phyloP scores from a whole-genome alignment of 805 yeast genomes.

The Saccharomycopsis amapae region DNA sequence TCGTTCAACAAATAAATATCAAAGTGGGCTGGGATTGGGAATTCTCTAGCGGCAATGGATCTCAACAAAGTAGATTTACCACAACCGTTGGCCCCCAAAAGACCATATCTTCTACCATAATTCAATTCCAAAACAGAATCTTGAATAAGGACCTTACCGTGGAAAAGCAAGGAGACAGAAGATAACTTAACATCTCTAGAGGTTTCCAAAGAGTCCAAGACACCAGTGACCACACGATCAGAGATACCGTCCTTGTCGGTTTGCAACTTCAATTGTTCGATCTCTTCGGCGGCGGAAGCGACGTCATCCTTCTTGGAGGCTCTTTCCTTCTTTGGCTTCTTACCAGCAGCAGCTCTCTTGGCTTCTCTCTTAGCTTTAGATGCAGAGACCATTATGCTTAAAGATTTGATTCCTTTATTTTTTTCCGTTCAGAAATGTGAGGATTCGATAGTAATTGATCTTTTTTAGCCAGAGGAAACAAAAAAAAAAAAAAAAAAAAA shows the following conservation, averaged over 20 bases:
- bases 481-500: slow-evolving; percentile 3
- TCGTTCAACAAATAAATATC: slow-evolving; percentile 92
- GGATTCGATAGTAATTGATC: not conserved
- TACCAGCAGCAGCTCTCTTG: slow-evolving; percentile 83
- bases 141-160: slow-evolving; percentile 93
- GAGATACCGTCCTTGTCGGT: slow-evolving; percentile 90
- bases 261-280: slow-evolving; percentile 84
- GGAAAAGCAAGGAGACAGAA: slow-evolving; percentile 87
- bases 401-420: not conserved
- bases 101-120: slow-evolving; percentile 96
- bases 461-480: not conserved
- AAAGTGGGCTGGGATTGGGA: slow-evolving; percentile 85
- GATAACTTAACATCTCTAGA: slow-evolving; percentile 91
- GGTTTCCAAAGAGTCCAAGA: slow-evolving; percentile 77
- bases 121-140: slow-evolving; percentile 89
- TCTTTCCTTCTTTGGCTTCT: slow-evolving; percentile 52
- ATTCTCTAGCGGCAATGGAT: slow-evolving; percentile 93
- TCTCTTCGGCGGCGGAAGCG: slow-evolving; percentile 61
- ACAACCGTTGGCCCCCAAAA: slow-evolving; percentile 97
- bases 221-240: slow-evolving; percentile 98
- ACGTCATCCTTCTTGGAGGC: slow-evolving; percentile 41
- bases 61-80: slow-evolving; percentile 95
- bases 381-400: slow-evolving; percentile 48
- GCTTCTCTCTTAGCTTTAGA: slow-evolving; percentile 98
- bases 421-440: not conserved